phyloP scores from a whole-genome alignment of 2,329 filamentous ascomycete species.

The Chrysoporthe deuterocubensis region DNA sequence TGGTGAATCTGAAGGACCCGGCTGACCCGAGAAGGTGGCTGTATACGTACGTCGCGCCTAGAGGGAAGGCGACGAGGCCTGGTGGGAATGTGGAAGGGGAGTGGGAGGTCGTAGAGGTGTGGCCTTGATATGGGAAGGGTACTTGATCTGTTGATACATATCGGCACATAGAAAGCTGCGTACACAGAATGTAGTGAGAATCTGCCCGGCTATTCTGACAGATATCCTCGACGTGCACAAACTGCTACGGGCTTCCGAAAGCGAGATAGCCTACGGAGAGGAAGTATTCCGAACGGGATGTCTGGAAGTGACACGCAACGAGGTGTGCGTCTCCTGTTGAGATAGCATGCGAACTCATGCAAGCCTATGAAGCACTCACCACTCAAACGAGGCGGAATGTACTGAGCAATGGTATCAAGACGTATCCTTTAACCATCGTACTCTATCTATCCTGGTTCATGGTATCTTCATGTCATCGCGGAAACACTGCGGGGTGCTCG shows the following conservation, averaged over 20 bases:
- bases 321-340: no score
- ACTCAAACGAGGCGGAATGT: no score
- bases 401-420: no score
- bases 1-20: conserved; percentile 71
- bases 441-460: no score
- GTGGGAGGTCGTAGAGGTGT: conserved; percentile 74
- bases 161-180: neutral
- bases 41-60: conserved; percentile 61
- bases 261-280: no score
- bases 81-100: conserved; percentile 45
- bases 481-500: no score
- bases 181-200: neutral
- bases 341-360: no score
- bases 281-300: no score
- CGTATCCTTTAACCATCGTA: no score
- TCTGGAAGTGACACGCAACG: no score
- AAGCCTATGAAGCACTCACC: no score
- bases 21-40: conserved; percentile 65
- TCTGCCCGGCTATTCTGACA: neutral
- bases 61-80: conserved; percentile 39
- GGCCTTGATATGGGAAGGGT: conserved; percentile 53
- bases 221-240: neutral
- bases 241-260: neutral
- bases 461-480: no score
- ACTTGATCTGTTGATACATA: neutral